These are phyloP conservation scores for Gracilaria caudata DNA, from an alignment of 23 red algal species.

Conservation along the genomic window DNA sequence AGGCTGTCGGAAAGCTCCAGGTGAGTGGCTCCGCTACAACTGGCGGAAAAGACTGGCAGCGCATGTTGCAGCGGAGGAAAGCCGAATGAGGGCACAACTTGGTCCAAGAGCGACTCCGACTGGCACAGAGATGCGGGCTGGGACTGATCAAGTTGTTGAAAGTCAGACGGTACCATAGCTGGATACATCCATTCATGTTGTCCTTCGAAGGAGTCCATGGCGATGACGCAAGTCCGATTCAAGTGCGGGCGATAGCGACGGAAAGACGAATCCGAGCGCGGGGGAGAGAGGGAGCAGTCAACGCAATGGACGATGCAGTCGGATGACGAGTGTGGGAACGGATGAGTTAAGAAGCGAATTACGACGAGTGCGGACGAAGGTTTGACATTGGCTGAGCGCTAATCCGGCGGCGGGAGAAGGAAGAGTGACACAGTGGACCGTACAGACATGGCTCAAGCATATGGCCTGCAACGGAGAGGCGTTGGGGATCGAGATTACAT, in stretches of 20 bases:
- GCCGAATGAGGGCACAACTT: background rate
- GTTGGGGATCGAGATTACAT: too few relatives aligned
- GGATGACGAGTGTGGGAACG: background rate
- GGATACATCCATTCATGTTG: background rate
- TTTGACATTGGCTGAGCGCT: background rate
- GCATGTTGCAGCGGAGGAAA: background rate
- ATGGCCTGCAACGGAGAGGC: background rate
- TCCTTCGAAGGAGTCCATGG: constrained; percentile 13
- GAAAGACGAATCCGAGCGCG: background rate
- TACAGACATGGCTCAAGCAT: too few relatives aligned
- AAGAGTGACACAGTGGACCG: background rate
- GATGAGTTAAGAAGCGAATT: background rate
- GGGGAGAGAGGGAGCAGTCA: background rate
- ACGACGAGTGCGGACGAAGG: background rate
- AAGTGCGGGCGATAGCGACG: background rate
- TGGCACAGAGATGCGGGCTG: background rate
- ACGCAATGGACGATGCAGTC: background rate
- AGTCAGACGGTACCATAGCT: background rate
- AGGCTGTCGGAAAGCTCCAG: background rate
- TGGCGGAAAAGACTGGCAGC: background rate
- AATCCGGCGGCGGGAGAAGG: background rate
- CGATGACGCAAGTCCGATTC: background rate
- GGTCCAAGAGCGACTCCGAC: background rate
- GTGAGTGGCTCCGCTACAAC: background rate
- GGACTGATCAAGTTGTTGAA: background rate